Evolutionary conservation across 306 rosid genomes (phyloP), one percentile per base, ranked within the genome.

Genomic region (Corylus americana): DNA sequence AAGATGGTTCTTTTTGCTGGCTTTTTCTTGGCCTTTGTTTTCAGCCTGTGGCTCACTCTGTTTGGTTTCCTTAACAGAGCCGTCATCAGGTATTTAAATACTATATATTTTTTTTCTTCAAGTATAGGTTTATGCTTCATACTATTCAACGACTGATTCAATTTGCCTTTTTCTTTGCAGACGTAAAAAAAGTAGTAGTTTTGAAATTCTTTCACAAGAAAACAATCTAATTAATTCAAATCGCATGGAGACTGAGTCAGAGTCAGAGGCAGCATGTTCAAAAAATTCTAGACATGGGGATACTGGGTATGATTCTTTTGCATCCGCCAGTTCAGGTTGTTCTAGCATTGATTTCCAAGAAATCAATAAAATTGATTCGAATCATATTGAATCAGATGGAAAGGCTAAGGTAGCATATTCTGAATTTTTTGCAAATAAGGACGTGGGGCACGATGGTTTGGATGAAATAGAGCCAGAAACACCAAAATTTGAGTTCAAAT

Each of bases 401-500:
- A 73, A 67, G 71, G 35, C 13, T 7, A 69, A 48, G 70, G 71
- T 18, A 16, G 71, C 11, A 4, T 67, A 55, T 77, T 53, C 81
- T 44, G 83, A 73, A 8, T 31, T 11, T 77, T 77, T 39, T 8
- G 47, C 50, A 25, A 51, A 67, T 18, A 66, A 58, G 54, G 79
- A 70, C 61, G 79, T 70, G 13, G 81, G 22, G 25, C 74, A 20
- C 53, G 25, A 31, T 57, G 85, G 39, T 9, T 5, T 27, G 37
- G 83, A 88, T 8, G 89, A 82, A 66, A 79, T 62, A 42, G 79
- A 82, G 58, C 37, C 58, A n/a, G 83, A 86, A 17, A 75, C 78
- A 31, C 79, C 87, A 3, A 75, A 84, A 55, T 82, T 91, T 45
- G 92, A 82, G 20, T 96, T 96, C 80, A 90, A 85, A 78, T 96